Evolutionary conservation across 2,329 filamentous ascomycete species (phyloP), one percentile per base, ranked within the genome.

Genomic region (Onygena corvina): DNA sequence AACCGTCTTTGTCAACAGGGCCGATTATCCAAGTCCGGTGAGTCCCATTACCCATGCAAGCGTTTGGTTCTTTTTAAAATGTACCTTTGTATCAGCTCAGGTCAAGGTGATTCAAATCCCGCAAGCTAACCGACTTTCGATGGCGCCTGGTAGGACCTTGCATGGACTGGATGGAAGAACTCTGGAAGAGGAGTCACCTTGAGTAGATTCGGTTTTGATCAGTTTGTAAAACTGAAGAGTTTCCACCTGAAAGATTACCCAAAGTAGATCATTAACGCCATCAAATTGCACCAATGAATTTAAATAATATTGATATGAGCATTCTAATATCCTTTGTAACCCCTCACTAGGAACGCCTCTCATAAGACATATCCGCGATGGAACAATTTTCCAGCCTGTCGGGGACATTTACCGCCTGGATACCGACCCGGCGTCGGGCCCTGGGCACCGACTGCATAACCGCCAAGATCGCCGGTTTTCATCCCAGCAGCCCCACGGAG

Each of bases 151-250:
- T 59, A 90, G 85, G 87, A 94, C 66, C 77, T 94, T 57, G 87
- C 88, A n/a, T 94, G 87, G 87, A 92, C 89, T 2, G 90, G 90
- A 8, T 95, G 88, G 88, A 96, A 96, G 73, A 88, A 94, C 65
- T 94, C 88, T 53, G 90, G 90, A 56, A 89, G 86, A 67, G 90
- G 90, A 18, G 83, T 89, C 58, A 95, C 89, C 7, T 70, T 96
- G 59, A 92, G 87, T 69, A 81, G 73, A 59, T 94, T 89, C 61
- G 90, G 90, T 8, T 96, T 93, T 62, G 90, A 95, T 59, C 86
- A 94, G 64, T 96, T 95, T 63, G 83, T 93, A 63, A 94, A 92
- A 75, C 76, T 94, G 60, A 95, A 95, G 81, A 94, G 86, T 73
- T 93, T 84, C 67, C 90, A 96, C 67, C 65, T 95, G 64, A 95